A percentile compares a stretch with the other conserved stretches of the same genome.
These are phyloP conservation scores for Ceratocystis harringtonii DNA, from an alignment of 2,329 filamentous ascomycete species.

Conservation along the genomic window DNA sequence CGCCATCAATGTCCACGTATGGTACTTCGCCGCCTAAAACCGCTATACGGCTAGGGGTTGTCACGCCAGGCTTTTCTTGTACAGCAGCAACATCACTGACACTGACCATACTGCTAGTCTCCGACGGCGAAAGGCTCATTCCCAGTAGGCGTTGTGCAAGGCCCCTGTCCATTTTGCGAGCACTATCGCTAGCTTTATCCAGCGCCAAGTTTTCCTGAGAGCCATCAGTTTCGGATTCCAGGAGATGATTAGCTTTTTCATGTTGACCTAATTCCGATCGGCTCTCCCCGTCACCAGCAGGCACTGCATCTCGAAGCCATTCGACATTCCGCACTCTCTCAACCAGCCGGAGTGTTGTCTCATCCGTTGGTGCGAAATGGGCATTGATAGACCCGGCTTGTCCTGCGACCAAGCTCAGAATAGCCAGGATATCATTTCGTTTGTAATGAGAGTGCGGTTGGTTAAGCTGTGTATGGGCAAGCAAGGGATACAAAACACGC, in stretches of 20 bases:
- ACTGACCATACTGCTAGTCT: conserved; percentile 58
- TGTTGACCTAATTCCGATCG: neutral
- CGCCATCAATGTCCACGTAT: conserved; percentile 14
- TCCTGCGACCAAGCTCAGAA: conserved; percentile 47
- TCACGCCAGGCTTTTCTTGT: conserved; percentile 66
- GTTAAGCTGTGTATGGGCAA: conserved; percentile 81
- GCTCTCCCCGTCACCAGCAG: neutral
- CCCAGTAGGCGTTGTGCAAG: conserved; percentile 49
- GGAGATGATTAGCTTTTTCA: neutral
- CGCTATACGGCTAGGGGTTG: conserved; percentile 54
- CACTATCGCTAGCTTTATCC: neutral
- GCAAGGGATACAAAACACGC: conserved; percentile 74
- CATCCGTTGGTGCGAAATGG: conserved; percentile 68
- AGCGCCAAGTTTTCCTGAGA: neutral
- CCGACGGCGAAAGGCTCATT: conserved; percentile 51
- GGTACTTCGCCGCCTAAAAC: conserved; percentile 6
- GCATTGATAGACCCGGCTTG: conserved; percentile 41
- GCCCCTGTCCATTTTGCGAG: conserved; percentile 23
- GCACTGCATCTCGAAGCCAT: conserved; percentile 40
- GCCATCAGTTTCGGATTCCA: conserved; percentile 22
- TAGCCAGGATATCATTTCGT: conserved; percentile 61
- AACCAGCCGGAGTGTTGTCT: conserved; percentile 64
- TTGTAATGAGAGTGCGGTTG: conserved; percentile 76
- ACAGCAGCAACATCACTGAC: conserved; percentile 65
- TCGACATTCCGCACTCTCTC: conserved; percentile 58